A percentile compares a stretch with the other conserved stretches of the same genome.
phyloP scores from a whole-genome alignment of 768 basidiomycete genomes.

The Boletellus ananas region DNA sequence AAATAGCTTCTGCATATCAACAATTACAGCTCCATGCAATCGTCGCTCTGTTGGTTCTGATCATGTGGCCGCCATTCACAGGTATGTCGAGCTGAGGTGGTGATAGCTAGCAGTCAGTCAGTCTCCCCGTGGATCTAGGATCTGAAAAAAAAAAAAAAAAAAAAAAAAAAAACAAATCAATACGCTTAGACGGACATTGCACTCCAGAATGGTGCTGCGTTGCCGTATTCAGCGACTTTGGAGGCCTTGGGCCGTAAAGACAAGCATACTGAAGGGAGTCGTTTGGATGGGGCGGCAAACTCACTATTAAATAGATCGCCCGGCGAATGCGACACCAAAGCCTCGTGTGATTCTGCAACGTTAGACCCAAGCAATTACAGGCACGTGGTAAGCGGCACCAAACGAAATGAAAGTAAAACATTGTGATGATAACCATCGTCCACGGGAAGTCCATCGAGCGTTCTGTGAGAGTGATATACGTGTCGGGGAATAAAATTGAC shows the following conservation, averaged over 20 bases:
- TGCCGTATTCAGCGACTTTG: conserved; percentile 50
- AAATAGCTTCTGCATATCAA: conserved; percentile 75
- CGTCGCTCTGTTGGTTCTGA: conserved; percentile 47
- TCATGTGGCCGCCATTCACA: conserved; percentile 47
- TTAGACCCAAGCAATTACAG: conserved; percentile 7
- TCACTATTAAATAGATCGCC: not conserved
- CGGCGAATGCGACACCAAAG: not conserved
- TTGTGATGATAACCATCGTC: conserved; percentile 8
- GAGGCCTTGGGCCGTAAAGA: conserved; percentile 43
- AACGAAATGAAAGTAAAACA: not conserved
- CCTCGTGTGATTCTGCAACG: conserved; percentile 8
- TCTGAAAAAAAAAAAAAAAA: conserved; percentile 56
- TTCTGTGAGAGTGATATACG: conserved; percentile 20
- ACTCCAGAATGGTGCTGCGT: conserved; percentile 56
- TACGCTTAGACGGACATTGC: conserved; percentile 61
- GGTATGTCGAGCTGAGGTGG: conserved; percentile 49
- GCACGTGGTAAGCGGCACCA: conserved; percentile 4
- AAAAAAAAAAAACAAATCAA: too few species aligned
- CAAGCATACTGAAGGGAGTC: not conserved
- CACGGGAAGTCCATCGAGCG: conserved; percentile 11
- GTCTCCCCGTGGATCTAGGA: conserved; percentile 30
- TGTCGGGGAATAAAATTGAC: conserved; percentile 9
- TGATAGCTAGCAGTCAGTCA: conserved; percentile 31
- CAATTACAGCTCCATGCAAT: conserved; percentile 51
- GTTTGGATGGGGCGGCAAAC: not conserved